phyloP scores from a whole-genome alignment of 352 stramenopile species.

The Pythium sukuiense region DNA sequence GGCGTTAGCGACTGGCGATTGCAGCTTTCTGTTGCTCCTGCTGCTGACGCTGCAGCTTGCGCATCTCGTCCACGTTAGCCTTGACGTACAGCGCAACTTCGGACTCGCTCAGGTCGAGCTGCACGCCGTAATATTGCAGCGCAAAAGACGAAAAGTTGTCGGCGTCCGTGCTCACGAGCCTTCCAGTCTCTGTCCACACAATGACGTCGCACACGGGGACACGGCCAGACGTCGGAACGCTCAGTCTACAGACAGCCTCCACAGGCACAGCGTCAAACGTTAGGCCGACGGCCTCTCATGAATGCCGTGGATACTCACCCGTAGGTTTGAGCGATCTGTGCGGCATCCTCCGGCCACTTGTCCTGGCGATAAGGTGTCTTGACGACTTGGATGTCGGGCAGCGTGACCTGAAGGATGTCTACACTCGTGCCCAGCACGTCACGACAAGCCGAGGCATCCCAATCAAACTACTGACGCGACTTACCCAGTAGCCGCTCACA shows the following conservation, averaged over 20 bases:
- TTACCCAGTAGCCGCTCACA: constrained; percentile 70
- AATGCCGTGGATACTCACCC: constrained; percentile 32
- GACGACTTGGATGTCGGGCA: constrained; percentile 56
- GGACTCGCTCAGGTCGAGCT: constrained; percentile 61
- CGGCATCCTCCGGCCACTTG: constrained; percentile 44
- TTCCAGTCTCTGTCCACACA: constrained; percentile 63
- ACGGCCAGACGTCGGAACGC: constrained; percentile 41
- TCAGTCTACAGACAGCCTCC: constrained; percentile 21
- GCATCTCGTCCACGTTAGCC: constrained; percentile 67
- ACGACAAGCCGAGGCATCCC: no score
- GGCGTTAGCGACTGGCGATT: constrained; percentile 6
- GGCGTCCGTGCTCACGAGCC: constrained; percentile 60
- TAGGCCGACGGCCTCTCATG: constrained; percentile 5
- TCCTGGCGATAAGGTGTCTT: constrained; percentile 51
- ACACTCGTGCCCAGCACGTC: background rate
- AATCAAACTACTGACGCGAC: background rate
- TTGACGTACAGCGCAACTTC: constrained; percentile 69
- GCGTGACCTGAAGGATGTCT: constrained; percentile 57
- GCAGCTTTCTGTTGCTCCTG: constrained; percentile 10
- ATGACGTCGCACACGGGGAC: constrained; percentile 63
- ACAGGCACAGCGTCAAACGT: constrained; percentile 15
- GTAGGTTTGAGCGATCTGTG: constrained; percentile 45
- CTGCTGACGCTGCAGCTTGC: constrained; percentile 29
- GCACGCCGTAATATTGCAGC: constrained; percentile 57
- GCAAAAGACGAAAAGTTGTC: constrained; percentile 68